Evolutionary conservation across 1,139 yeast genomes (phyloP).

Genomic region (Candida gigantensis): DNA sequence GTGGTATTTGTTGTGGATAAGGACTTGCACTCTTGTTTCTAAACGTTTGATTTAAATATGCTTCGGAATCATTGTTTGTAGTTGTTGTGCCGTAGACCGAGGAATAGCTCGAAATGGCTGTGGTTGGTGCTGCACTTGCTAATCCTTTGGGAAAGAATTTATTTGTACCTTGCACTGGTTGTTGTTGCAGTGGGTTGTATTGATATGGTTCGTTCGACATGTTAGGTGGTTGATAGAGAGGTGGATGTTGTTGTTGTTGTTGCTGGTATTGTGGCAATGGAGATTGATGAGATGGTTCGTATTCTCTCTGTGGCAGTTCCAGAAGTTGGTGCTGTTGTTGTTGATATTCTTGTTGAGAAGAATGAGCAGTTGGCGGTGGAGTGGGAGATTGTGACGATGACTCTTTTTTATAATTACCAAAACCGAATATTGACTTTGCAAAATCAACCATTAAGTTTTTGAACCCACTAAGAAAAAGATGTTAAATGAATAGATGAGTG

Average conservation of each 20-base stretch:
- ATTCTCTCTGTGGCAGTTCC: constrained; percentile 3
- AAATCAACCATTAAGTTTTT: constrained; percentile 57
- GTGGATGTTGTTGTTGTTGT: constrained; percentile 9
- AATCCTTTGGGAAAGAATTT: constrained; percentile 42
- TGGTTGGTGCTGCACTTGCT: constrained; percentile 53
- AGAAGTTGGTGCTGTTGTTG: constrained; percentile 3
- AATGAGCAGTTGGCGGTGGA: constrained; percentile 13
- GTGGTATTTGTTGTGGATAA: constrained; percentile 13
- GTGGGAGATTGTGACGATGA: constrained; percentile 14
- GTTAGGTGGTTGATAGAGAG: constrained; percentile 1
- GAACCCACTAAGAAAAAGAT: constrained; percentile 1
- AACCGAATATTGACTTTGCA: constrained; percentile 62
- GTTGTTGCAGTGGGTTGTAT: constrained; percentile 11
- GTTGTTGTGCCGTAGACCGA: constrained; percentile 69
- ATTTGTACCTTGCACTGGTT: constrained; percentile 14
- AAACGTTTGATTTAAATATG: constrained; percentile 29
- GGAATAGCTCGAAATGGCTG: constrained; percentile 62
- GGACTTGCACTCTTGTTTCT: constrained; percentile 15
- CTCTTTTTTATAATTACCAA: constrained; percentile 48
- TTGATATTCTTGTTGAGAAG: constrained; percentile 8
- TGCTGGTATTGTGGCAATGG: neutral
- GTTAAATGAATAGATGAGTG: neutral
- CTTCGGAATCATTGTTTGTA: constrained; percentile 20
- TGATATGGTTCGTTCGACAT: constrained; percentile 2
- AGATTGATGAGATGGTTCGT: constrained; percentile 1